Evolutionary conservation across 306 rosid species (phyloP).

Genomic region (Begonia peltatifolia): DNA sequence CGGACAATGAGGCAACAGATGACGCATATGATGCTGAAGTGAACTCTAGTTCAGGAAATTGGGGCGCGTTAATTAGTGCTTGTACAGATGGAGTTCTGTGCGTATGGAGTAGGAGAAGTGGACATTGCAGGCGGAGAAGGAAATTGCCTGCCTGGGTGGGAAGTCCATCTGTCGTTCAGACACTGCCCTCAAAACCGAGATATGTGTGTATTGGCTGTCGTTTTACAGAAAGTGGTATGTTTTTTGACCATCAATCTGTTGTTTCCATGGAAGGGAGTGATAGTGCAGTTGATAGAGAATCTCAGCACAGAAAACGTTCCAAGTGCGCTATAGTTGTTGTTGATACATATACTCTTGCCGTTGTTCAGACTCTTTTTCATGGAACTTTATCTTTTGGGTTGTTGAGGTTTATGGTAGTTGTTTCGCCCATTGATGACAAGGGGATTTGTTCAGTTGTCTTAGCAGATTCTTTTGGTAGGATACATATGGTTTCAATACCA

Average conservation of each 20-base stretch:
- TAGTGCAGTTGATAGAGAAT: conserved; percentile 34
- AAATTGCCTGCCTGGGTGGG: conserved; percentile 95
- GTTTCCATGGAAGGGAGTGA: conserved; percentile 37
- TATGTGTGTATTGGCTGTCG: conserved; percentile 77
- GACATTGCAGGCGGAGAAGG: conserved; percentile 78
- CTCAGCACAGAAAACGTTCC: conserved; percentile 36
- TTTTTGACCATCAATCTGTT: conserved; percentile 21
- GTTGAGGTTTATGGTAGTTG: conserved; percentile 58
- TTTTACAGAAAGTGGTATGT: conserved; percentile 32
- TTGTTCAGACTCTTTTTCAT: conserved; percentile 69
- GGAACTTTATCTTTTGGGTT: conserved; percentile 70
- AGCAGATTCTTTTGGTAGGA: conserved; percentile 60
- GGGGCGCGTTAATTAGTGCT: conserved; percentile 61
- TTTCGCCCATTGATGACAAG: conserved; percentile 31
- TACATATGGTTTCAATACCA: conserved; percentile 37
- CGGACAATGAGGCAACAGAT: conserved; percentile 16
- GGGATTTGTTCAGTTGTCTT: conserved; percentile 46
- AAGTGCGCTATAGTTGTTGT: conserved; percentile 63
- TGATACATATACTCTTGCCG: conserved; percentile 58
- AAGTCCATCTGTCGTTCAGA: conserved; percentile 53
- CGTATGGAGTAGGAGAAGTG: conserved; percentile 86
- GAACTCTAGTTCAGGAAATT: conserved; percentile 18
- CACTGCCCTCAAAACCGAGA: conserved; percentile 54
- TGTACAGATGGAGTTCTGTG: conserved; percentile 84
- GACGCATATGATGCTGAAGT: conserved; percentile 13